phyloP scores from a whole-genome alignment of 2,329 filamentous ascomycete species.

The Pleomassaria siparia region DNA sequence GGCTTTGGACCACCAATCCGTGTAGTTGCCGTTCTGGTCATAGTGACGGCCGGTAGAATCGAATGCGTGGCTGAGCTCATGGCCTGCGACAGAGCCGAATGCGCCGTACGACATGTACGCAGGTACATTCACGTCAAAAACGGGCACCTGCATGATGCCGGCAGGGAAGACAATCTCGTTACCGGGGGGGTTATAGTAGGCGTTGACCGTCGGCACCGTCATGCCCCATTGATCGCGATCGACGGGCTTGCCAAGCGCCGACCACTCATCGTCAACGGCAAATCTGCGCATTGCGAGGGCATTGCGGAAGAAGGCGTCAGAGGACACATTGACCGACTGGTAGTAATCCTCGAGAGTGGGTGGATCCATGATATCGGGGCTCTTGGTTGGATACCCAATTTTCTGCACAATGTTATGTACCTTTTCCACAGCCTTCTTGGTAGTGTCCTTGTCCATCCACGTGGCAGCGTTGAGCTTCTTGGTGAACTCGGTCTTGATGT shows the following conservation, averaged over 20 bases:
- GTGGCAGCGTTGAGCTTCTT: constrained; percentile 59
- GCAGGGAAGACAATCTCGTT: constrained; percentile 70
- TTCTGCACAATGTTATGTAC: constrained; percentile 68
- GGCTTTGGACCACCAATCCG: constrained; percentile 66
- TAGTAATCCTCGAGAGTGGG: constrained; percentile 61
- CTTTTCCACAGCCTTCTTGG: constrained; percentile 63
- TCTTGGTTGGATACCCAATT: constrained; percentile 66
- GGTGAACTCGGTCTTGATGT: constrained; percentile 68
- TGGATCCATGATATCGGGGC: constrained; percentile 63
- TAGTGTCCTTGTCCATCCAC: constrained; percentile 67
- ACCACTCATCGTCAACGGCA: constrained; percentile 55
- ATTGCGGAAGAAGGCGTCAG: constrained; percentile 61
- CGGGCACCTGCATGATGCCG: constrained; percentile 67
- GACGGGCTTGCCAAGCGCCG: constrained; percentile 60
- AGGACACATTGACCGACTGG: constrained; percentile 52
- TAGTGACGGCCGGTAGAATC: constrained; percentile 67
- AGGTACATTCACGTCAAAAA: constrained; percentile 65
- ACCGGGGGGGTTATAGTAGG: constrained; percentile 64
- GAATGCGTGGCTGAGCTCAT: constrained; percentile 71
- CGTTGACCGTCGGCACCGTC: constrained; percentile 61
- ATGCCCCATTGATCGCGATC: constrained; percentile 63
- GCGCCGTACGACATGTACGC: constrained; percentile 69
- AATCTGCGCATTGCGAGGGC: constrained; percentile 54
- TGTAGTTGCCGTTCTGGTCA: constrained; percentile 65
- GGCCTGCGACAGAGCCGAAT: constrained; percentile 67